Conservation (phyloP, 805 yeast genomes). For the Komagataella populi region DNA sequence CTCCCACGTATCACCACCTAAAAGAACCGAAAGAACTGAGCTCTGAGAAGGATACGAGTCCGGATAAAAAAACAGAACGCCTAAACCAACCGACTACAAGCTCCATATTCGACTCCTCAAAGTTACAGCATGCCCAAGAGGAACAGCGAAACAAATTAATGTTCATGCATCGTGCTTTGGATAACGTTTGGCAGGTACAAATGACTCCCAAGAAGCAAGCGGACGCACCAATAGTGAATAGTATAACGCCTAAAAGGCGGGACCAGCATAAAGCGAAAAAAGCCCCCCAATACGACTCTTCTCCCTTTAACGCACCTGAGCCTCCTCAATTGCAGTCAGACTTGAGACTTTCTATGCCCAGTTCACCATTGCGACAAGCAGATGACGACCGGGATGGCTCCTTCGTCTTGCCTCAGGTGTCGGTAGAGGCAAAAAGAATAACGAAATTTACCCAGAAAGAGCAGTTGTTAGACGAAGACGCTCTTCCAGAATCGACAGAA, state of each 20-base stretch:
- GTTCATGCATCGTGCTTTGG: conserved; percentile 15
- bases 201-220: conserved; percentile 13
- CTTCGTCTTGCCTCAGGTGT: not conserved
- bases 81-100: conserved; percentile 7
- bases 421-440: not conserved
- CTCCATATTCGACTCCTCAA: conserved; percentile 8
- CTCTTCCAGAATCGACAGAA: not conserved
- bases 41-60: conserved; percentile 1
- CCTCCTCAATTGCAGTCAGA: conserved; percentile 2
- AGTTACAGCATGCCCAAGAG: conserved; percentile 3
- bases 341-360: not conserved
- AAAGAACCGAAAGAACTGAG: not conserved
- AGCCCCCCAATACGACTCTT: conserved; percentile 3
- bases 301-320: conserved; percentile 1
- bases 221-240: not conserved
- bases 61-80: not conserved
- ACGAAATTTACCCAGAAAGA: not conserved
- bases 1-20: conserved; percentile 6
- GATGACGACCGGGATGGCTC: not conserved
- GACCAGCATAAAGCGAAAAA: not conserved
- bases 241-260: conserved; percentile 2
- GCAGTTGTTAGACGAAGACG: not conserved
- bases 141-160: conserved; percentile 1
- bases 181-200: conserved; percentile 18
- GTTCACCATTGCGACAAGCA: not conserved